These are phyloP conservation scores for Cystobasidium onofrii DNA, from an alignment of 768 basidiomycete genomes.

Conservation along the genomic window DNA sequence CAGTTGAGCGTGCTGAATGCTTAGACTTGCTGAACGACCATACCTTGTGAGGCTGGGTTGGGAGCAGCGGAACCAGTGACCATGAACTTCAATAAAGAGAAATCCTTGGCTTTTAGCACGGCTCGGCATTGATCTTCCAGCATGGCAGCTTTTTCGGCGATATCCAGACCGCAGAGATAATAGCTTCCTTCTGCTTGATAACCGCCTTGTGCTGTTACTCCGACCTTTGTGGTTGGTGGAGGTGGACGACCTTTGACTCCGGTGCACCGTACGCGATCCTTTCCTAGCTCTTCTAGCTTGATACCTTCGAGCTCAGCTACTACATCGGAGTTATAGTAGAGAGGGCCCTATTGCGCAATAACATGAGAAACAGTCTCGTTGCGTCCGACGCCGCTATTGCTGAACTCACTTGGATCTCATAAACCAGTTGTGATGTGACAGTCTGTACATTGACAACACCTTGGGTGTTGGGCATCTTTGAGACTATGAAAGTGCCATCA, in stretches of 20 bases:
- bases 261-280: not conserved
- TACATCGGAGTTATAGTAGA: conserved; percentile 5
- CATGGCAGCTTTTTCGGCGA: not conserved
- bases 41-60: not conserved
- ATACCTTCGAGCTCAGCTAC: not conserved
- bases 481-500: not conserved
- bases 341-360: not conserved
- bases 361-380: too few relatives aligned
- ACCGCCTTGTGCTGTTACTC: not conserved
- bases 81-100: not conserved
- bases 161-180: not conserved
- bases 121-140: conserved; percentile 1
- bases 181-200: not conserved
- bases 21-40: not conserved
- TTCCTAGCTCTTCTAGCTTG: not conserved
- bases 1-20: too few relatives aligned
- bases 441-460: not conserved
- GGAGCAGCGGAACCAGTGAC: not conserved
- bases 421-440: not conserved
- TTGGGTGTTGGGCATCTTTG: conserved; percentile 1
- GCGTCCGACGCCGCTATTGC: too few relatives aligned
- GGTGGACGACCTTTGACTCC: not conserved
- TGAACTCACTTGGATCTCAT: not conserved
- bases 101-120: not conserved
- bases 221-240: not conserved